A percentile compares a stretch with the other conserved stretches of the same genome.
Conservation (phyloP, 352 stramenopile species). For the Globisporangium abappressorium region DNA sequence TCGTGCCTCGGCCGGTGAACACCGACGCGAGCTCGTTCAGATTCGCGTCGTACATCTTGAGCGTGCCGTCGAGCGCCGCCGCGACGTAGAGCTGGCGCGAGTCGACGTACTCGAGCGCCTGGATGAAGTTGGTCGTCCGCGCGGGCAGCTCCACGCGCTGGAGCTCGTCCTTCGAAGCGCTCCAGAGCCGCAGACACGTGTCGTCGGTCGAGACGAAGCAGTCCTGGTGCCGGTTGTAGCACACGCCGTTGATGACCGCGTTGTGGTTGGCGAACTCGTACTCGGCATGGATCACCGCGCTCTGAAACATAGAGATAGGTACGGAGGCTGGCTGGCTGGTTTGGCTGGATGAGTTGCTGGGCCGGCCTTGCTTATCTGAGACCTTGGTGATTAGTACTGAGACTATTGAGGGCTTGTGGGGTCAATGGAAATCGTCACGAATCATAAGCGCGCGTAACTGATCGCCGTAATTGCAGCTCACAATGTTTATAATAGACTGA, state of each 20-base stretch:
- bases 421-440: background rate
- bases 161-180: slow-evolving; percentile 26
- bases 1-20: slow-evolving; percentile 41
- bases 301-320: slow-evolving; percentile 50
- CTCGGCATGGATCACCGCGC: slow-evolving; percentile 65
- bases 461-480: background rate
- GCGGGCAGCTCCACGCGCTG: slow-evolving; percentile 48
- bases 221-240: slow-evolving; percentile 67
- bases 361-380: background rate
- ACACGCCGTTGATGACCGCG: slow-evolving; percentile 50
- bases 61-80: slow-evolving; percentile 54
- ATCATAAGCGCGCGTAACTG: background rate
- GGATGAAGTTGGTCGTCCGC: slow-evolving; percentile 58
- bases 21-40: slow-evolving; percentile 60
- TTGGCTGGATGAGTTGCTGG: background rate
- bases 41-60: slow-evolving; percentile 56
- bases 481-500: background rate
- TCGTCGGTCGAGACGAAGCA: slow-evolving; percentile 65
- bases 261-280: slow-evolving; percentile 59
- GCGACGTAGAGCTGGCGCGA: slow-evolving; percentile 61
- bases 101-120: slow-evolving; percentile 59
- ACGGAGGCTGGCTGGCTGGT: no score
- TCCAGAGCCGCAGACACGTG: slow-evolving; percentile 47
- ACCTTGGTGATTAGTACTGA: background rate
- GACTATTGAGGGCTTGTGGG: background rate